These are phyloP conservation scores for Margaritispora aquatica DNA, from an alignment of 495 filamentous ascomycete genomes.

Conservation along the genomic window DNA sequence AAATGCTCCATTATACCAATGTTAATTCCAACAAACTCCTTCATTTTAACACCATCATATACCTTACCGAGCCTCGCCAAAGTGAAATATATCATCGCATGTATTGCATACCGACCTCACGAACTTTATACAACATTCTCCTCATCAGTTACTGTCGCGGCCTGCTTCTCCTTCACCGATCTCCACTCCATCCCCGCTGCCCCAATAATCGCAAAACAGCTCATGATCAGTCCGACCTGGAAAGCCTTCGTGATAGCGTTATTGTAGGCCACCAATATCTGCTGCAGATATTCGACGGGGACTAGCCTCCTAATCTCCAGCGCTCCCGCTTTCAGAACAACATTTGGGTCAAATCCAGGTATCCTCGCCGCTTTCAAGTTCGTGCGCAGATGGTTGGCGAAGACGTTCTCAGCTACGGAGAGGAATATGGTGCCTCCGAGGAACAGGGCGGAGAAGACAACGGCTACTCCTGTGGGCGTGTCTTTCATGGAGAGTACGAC, in stretches of 20 bases:
- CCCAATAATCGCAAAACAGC: constrained; percentile 52
- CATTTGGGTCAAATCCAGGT: constrained; percentile 31
- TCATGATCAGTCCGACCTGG: constrained; percentile 58
- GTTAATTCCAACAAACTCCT: too few species aligned
- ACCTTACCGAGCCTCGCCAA: too few species aligned
- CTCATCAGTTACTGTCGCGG: too few species aligned
- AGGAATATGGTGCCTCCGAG: constrained; percentile 44
- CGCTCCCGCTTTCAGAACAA: constrained; percentile 42
- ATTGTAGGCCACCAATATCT: constrained; percentile 63
- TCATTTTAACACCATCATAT: too few species aligned
- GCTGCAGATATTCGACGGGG: constrained; percentile 34
- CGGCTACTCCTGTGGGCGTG: constrained; percentile 10
- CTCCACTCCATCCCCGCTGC: constrained; percentile 63
- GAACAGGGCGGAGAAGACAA: constrained; percentile 32
- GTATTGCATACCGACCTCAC: too few species aligned
- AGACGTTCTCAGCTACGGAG: constrained; percentile 37
- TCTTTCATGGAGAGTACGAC: constrained; percentile 11
- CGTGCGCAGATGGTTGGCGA: constrained; percentile 34
- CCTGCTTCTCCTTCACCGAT: constrained; percentile 66
- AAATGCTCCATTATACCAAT: too few species aligned
- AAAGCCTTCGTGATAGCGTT: constrained; percentile 59
- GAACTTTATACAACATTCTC: too few species aligned
- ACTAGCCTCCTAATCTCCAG: constrained; percentile 40
- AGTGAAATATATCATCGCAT: too few species aligned
- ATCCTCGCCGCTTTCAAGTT: constrained; percentile 25